These are phyloP conservation scores for Taphrina sp. DNA, from an alignment of 1,139 yeast species.

Conservation along the genomic window DNA sequence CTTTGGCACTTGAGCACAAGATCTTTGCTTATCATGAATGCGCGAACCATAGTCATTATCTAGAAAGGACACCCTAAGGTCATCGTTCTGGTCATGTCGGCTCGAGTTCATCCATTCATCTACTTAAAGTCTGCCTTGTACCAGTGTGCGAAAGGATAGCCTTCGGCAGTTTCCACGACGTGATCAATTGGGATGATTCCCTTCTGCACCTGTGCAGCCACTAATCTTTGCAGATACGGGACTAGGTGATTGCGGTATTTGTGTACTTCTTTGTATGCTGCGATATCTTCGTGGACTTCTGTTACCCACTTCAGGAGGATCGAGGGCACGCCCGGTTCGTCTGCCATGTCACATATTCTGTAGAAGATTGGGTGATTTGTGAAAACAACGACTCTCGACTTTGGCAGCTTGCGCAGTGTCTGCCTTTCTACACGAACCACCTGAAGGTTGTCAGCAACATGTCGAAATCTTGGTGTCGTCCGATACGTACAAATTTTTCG, in stretches of 20 bases:
- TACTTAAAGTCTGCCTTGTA: no score
- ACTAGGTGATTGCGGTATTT: constrained; percentile 58
- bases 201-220: constrained; percentile 56
- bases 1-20: no score
- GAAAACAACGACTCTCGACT: constrained; percentile 58
- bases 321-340: constrained; percentile 72
- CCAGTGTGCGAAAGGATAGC: constrained; percentile 61
- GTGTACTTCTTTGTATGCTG: constrained; percentile 62
- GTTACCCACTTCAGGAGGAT: constrained; percentile 58
- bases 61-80: no score
- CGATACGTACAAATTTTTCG: constrained; percentile 50
- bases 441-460: no score
- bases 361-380: constrained; percentile 70
- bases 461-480: no score
- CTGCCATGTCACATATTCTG: constrained; percentile 71
- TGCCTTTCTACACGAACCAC: constrained; percentile 62
- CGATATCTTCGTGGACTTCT: constrained; percentile 65
- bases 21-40: no score
- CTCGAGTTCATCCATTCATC: no score
- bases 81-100: no score
- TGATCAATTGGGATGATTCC: constrained; percentile 59
- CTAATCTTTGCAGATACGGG: constrained; percentile 57
- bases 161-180: constrained; percentile 58
- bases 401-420: constrained; percentile 64
- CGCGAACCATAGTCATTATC: no score